These are phyloP conservation scores for Coniochaeta sp. DNA, from an alignment of 2,329 filamentous ascomycete species.

Conservation along the genomic window DNA sequence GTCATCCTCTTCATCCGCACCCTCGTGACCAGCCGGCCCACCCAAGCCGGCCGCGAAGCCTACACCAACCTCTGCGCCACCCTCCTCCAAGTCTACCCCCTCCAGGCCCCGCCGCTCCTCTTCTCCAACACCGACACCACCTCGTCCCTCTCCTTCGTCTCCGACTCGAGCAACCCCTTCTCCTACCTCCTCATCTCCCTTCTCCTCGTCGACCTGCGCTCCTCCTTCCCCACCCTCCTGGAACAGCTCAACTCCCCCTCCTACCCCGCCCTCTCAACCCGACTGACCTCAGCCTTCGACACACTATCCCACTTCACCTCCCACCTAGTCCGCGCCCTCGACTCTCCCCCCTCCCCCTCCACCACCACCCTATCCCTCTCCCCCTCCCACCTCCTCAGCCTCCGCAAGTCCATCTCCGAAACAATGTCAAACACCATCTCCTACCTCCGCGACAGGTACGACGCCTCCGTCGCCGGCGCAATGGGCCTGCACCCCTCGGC, in stretches of 20 bases:
- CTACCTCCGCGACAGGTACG: constrained; percentile 63
- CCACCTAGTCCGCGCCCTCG: constrained; percentile 45
- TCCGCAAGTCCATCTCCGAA: constrained; percentile 53
- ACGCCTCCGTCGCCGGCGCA: constrained; percentile 55
- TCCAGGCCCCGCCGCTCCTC: constrained; percentile 35
- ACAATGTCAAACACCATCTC: constrained; percentile 56
- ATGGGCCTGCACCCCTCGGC: constrained; percentile 53
- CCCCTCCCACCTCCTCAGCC: constrained; percentile 52
- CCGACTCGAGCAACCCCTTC: constrained; percentile 40
- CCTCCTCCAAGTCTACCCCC: constrained; percentile 48
- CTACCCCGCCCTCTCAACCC: constrained; percentile 42
- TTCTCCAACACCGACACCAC: constrained; percentile 30
- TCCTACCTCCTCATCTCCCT: constrained; percentile 57
- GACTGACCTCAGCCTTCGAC: constrained; percentile 55
- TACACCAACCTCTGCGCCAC: constrained; percentile 52
- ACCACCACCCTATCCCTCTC: constrained; percentile 30
- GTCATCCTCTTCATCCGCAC: constrained; percentile 41
- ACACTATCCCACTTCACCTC: constrained; percentile 54
- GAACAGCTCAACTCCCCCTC: constrained; percentile 46
- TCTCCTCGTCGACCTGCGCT: constrained; percentile 58
- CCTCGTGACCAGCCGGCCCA: constrained; percentile 48
- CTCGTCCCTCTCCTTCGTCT: constrained; percentile 16
- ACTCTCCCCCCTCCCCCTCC: constrained; percentile 29
- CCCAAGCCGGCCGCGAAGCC: constrained; percentile 44
- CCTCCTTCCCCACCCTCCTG: constrained; percentile 53